These are phyloP conservation scores for Ophiosphaerella herpotricha DNA, from an alignment of 2,329 filamentous ascomycete genomes.

Conservation along the genomic window DNA sequence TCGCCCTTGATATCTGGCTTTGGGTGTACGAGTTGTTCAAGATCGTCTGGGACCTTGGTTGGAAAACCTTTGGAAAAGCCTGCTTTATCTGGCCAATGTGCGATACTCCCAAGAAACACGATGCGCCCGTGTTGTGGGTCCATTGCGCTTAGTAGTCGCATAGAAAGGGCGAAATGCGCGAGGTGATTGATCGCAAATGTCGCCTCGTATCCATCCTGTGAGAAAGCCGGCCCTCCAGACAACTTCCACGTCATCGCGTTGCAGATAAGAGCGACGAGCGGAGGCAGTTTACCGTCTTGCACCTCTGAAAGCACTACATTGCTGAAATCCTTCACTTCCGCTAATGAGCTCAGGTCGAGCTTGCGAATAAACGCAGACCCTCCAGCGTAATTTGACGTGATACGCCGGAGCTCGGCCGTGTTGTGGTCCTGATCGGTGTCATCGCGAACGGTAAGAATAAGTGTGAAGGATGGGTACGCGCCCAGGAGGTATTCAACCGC, in stretches of 20 bases:
- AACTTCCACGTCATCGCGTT: constrained; percentile 30
- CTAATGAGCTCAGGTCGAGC: constrained; percentile 21
- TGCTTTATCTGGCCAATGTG: constrained; percentile 47
- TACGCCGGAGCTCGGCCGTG: constrained; percentile 16
- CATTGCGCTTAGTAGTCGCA: constrained; percentile 18
- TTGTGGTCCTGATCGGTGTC: constrained; percentile 18
- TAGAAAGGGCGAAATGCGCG: constrained; percentile 19
- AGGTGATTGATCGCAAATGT: constrained; percentile 24
- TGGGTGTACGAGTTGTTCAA: constrained; percentile 47
- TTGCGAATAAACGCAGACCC: constrained; percentile 12
- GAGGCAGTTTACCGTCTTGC: constrained; percentile 6
- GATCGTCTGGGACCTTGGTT: constrained; percentile 36
- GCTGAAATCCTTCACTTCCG: constrained; percentile 15
- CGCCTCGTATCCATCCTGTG: constrained; percentile 23
- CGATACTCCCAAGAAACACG: constrained; percentile 32
- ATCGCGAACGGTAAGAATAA: constrained; percentile 27
- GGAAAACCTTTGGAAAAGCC: constrained; percentile 43
- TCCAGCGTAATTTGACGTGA: constrained; percentile 14
- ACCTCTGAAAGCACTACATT: constrained; percentile 13
- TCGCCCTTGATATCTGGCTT: constrained; percentile 33
- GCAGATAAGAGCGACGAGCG: constrained; percentile 25
- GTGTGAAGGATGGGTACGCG: constrained; percentile 14
- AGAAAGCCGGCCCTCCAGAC: constrained; percentile 9
- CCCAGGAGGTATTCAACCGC: constrained; percentile 20
- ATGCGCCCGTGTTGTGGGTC: constrained; percentile 19